These are phyloP conservation scores for Liriodendron chinense DNA, from an alignment of 164 flowering plant species.

Conservation along the genomic window DNA sequence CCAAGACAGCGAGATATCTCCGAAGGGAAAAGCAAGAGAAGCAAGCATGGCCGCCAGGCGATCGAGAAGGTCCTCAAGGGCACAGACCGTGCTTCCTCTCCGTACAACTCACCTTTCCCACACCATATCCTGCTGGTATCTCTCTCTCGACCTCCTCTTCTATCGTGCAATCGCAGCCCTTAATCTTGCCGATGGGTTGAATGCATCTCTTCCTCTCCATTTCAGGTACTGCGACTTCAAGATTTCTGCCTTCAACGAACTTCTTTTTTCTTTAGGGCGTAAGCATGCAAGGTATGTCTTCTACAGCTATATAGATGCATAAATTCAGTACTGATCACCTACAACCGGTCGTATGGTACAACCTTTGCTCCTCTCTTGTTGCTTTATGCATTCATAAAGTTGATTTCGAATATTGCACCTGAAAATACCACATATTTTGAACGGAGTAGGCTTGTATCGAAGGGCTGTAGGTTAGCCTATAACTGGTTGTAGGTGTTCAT, in stretches of 20 bases:
- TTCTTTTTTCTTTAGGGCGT: slow-evolving; percentile 7
- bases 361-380: neutral
- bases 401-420: neutral
- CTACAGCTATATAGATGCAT: neutral
- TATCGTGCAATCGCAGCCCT: neutral
- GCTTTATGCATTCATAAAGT: neutral
- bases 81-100: slow-evolving; percentile 8
- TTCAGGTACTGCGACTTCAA: slow-evolving; percentile 18
- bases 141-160: neutral
- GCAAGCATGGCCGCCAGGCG: slow-evolving; percentile 6
- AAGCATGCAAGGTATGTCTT: slow-evolving; percentile 12
- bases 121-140: slow-evolving; percentile 9
- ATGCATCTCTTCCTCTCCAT: neutral
- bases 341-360: neutral
- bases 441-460: neutral
- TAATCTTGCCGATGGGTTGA: neutral
- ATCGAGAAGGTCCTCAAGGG: neutral
- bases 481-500: no score
- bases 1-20: no score
- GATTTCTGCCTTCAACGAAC: slow-evolving; percentile 12
- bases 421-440: neutral
- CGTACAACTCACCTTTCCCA: neutral
- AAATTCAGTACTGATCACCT: neutral
- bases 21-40: neutral
- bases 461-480: neutral